phyloP scores from a whole-genome alignment of 192 early-diverging fungal species.

The Coemansia sp. region DNA sequence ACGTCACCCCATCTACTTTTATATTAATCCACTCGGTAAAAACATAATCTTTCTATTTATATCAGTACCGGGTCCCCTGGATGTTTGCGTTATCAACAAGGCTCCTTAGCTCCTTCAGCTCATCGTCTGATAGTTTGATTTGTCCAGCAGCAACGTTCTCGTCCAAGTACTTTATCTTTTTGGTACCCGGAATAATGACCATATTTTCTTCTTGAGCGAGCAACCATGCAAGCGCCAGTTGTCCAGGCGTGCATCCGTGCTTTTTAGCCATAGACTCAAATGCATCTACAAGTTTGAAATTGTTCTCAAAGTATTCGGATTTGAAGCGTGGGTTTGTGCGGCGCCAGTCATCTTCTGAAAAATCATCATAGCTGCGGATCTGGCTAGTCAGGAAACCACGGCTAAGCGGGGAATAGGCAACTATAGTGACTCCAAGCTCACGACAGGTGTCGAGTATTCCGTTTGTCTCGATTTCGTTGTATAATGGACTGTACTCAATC shows the following conservation, averaged over 20 bases:
- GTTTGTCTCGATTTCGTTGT: slow-evolving; percentile 64
- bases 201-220: slow-evolving; percentile 53
- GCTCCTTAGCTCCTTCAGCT: slow-evolving; percentile 26
- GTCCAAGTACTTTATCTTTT: slow-evolving; percentile 48
- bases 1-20: no score
- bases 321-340: slow-evolving; percentile 59
- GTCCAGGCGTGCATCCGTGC: slow-evolving; percentile 56
- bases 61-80: slow-evolving; percentile 28
- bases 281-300: slow-evolving; percentile 60
- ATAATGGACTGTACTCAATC: slow-evolving; percentile 58
- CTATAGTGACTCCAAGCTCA: slow-evolving; percentile 69
- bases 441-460: slow-evolving; percentile 70
- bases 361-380: slow-evolving; percentile 54
- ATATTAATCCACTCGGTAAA: no score
- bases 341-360: slow-evolving; percentile 59
- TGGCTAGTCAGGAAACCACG: slow-evolving; percentile 70
- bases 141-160: slow-evolving; percentile 36
- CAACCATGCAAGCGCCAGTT: slow-evolving; percentile 67
- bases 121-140: slow-evolving; percentile 35
- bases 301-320: slow-evolving; percentile 61
- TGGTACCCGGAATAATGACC: slow-evolving; percentile 63
- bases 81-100: slow-evolving; percentile 33
- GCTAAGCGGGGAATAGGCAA: slow-evolving; percentile 75
- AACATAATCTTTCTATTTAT: no score
- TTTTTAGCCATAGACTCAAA: slow-evolving; percentile 56